These are phyloP conservation scores for Crithidia expoeki DNA, from an alignment of 208 protist species.

Conservation along the genomic window DNA sequence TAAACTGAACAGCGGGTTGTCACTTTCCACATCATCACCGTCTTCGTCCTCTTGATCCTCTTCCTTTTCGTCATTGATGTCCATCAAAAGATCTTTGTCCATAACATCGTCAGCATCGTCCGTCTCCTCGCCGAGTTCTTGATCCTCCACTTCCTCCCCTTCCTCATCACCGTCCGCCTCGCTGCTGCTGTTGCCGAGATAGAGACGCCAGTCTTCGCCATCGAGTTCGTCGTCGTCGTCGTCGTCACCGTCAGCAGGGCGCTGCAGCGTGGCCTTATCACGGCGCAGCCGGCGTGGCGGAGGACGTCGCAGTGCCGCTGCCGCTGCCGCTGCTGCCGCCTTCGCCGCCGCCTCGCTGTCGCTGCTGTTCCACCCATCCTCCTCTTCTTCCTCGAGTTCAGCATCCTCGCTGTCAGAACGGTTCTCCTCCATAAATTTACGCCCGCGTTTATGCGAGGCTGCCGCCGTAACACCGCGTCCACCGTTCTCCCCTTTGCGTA, in stretches of 20 bases:
- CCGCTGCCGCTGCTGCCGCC: not conserved
- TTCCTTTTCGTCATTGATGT: slow-evolving; percentile 30
- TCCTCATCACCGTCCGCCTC: slow-evolving; percentile 5
- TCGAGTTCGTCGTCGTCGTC: slow-evolving; percentile 20
- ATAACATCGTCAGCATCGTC: slow-evolving; percentile 45
- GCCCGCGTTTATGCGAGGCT: slow-evolving; percentile 5
- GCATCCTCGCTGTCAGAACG: not conserved
- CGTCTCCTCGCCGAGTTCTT: slow-evolving; percentile 32
- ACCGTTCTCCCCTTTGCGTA: too few species aligned
- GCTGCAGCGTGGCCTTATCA: too few species aligned
- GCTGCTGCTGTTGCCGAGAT: slow-evolving; percentile 19
- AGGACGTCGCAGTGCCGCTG: not conserved
- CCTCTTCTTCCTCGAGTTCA: not conserved
- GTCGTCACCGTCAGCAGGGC: too few species aligned
- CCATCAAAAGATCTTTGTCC: slow-evolving; percentile 38
- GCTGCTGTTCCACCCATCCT: slow-evolving; percentile 18
- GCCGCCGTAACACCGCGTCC: not conserved
- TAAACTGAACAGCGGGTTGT: slow-evolving; percentile 38
- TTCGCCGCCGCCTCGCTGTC: slow-evolving; percentile 11
- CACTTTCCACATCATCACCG: slow-evolving; percentile 27
- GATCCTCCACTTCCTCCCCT: not conserved
- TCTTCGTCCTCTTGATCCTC: slow-evolving; percentile 31
- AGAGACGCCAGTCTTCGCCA: slow-evolving; percentile 43
- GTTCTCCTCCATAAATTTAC: not conserved
- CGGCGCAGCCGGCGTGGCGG: slow-evolving; percentile 7